Conservation (phyloP, 495 filamentous ascomycete genomes). For the Penicillium lividum region DNA sequence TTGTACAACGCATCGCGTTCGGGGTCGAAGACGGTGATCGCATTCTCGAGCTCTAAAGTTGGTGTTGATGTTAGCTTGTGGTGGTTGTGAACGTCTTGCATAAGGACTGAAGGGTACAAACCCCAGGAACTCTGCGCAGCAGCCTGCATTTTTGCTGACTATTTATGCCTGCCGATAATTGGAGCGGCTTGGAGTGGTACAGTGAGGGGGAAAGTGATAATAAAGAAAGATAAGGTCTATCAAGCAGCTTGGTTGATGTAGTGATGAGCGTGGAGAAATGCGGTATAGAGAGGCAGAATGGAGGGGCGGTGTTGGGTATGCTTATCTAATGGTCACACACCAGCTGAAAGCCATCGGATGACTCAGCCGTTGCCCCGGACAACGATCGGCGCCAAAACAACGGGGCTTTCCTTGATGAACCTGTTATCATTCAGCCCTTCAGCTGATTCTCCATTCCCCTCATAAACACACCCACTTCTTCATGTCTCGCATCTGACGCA, state of each 20-base stretch:
- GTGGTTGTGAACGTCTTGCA: neutral
- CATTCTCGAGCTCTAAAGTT: slow-evolving; percentile 81
- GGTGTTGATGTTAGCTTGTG: slow-evolving; percentile 14
- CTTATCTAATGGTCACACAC: neutral
- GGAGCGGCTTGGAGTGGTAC: neutral
- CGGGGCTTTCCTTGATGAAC: slow-evolving; percentile 21
- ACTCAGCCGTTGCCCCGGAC: slow-evolving; percentile 41
- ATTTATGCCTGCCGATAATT: slow-evolving; percentile 6
- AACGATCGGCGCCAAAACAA: slow-evolving; percentile 37
- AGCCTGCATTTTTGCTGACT: slow-evolving; percentile 45
- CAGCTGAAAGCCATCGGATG: slow-evolving; percentile 13
- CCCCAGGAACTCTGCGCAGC: slow-evolving; percentile 63
- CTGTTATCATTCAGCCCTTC: slow-evolving; percentile 28
- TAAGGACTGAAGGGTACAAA: slow-evolving; percentile 28
- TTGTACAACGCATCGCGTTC: slow-evolving; percentile 87
- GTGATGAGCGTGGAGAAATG: slow-evolving; percentile 21
- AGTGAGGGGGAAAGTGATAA: slow-evolving; percentile 1
- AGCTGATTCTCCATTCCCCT: slow-evolving; percentile 22
- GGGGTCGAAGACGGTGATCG: slow-evolving; percentile 78
- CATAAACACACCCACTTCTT: slow-evolving; percentile 28
- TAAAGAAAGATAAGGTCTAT: slow-evolving; percentile 12
- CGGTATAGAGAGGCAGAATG: slow-evolving; percentile 11
- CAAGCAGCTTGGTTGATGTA: slow-evolving; percentile 13
- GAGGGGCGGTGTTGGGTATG: neutral
- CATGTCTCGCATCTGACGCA: slow-evolving; percentile 28